A percentile compares a stretch with the other conserved stretches of the same genome.
These are phyloP conservation scores for Cronartium quercuum DNA, from an alignment of 1,284 basidiomycete genomes.

Conservation along the genomic window DNA sequence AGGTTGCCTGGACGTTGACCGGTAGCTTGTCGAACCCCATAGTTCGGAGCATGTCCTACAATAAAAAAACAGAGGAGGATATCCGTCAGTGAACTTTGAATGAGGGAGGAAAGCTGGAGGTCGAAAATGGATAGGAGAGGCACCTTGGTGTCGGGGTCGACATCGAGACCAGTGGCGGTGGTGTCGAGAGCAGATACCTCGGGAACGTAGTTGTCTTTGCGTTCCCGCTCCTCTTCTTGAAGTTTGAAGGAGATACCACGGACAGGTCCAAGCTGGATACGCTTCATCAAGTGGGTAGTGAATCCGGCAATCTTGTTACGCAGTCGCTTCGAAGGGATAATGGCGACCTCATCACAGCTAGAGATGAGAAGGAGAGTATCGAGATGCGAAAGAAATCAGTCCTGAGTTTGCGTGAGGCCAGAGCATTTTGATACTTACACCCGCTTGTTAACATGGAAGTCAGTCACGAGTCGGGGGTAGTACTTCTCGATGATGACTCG, in stretches of 20 bases:
- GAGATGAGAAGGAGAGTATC: constrained; percentile 81
- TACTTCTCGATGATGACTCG: constrained; percentile 99
- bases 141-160: constrained; percentile 80
- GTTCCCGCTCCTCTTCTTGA: constrained; percentile 98
- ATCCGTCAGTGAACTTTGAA: background rate
- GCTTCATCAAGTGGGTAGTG: constrained; percentile 99
- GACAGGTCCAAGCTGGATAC: constrained; percentile 98
- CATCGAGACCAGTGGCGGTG: constrained; percentile 62
- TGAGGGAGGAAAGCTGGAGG: too few species aligned
- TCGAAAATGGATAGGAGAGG: background rate
- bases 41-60: constrained; percentile 64
- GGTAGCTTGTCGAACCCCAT: constrained; percentile 86
- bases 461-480: constrained; percentile 92
- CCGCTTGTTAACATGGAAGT: constrained; percentile 61
- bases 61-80: background rate
- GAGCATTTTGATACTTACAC: constrained; percentile 10
- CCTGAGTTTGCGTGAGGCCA: background rate
- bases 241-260: constrained; percentile 99
- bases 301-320: constrained; percentile 99
- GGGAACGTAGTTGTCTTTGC: constrained; percentile 96
- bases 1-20: constrained; percentile 64
- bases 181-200: constrained; percentile 90
- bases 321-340: constrained; percentile 96
- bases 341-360: constrained; percentile 91
- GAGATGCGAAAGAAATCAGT: constrained; percentile 40